Evolutionary conservation across 2,329 filamentous ascomycete genomes (phyloP), one percentile per base, ranked within the genome.

Genomic region (Aotearoamyces nothofagi): DNA sequence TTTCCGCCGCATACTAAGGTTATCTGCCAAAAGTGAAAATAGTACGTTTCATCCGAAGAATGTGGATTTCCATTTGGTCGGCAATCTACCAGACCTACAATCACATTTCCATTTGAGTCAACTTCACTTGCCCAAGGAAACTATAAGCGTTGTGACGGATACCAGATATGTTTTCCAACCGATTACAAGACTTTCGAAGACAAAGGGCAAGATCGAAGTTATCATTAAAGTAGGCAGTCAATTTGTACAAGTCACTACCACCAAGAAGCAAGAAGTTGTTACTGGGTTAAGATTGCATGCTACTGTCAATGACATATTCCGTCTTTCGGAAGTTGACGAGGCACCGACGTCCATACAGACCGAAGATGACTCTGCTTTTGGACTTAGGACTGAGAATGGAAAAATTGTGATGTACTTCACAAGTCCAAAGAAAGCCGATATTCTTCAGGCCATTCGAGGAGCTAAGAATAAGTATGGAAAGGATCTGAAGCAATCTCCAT

Each of bases 391-490:
- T 3, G 74, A 79, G 40, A 74, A 70, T 37, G 74, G 74, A 39
- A 77, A 73, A 50, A 71, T 77, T 27, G 65, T 77, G 30, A 77
- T 79, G 71, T 77, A 72, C 44, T 79, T 79, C 46, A 73, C 71
- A 11, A 78, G 73, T 38, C 59, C 69, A 2, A 69, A 67, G 44
- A 76, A 74, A 46, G 45, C 55, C 5, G 73, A 78, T 35, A 61
- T 79, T 12, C 54, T 79, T 3, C 66, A 72, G 46, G 65, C 66
- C 8, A 72, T 79, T 30, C 63, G 70, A 17, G 58, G 55, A 7
- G 71, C 71, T 24, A 78, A 77, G 46, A 55, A 62, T 5, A 78
- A 74, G 40, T 62, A 74, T 36, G 66, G 66, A 31, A 78, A 76
- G 43, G 72, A 78, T 37, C 61, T 57, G 20, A 60, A 69, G 37